Evolutionary conservation across 148 eudicot genomes (phyloP), one percentile per base, ranked within the genome.

Genomic region (Simmondsia chinensis): DNA sequence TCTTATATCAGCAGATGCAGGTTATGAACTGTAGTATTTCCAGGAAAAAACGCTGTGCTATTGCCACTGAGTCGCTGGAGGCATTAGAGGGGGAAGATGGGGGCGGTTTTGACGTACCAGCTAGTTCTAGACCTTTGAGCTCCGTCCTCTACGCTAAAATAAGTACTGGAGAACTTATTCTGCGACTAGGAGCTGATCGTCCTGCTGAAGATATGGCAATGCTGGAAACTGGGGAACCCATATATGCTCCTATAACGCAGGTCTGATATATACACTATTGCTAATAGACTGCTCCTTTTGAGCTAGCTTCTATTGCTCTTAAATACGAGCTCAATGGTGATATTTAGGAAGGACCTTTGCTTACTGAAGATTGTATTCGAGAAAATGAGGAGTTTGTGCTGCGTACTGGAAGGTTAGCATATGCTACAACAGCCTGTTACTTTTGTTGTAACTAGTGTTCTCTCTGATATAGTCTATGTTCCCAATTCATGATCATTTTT

Each of bases 21-120:
- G 87, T 91, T 59, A 91, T 91, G 33, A 91, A 91, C 56, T 79
- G 97, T 46, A 84, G 95, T 59, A 54, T 89, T 65, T 89, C 97
- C 47, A 70, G 97, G 47, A 89, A 85, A 70, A 69, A 34, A 50
- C 88, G 97, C 9, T 82, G 63, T 20, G 65, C 54, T 43, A 46
- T 71, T 38, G 84, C 87, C 37, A 42, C 77, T 20, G 77, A 76
- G 46, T 60, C 83, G 33, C 54, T 89, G 55, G 93, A 84, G 22
- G 69, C 71, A 44, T 52, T 76, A 47, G 53, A 57, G 11, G 52
- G 17, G 23, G 74, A 69, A 62, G 67, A 73, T 28, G 66, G 45
- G 35, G 58, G 72, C 58, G 68, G 69, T 64, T 22, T 54, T 36
- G 75, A 74, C 58, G 82, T 55, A 47, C 57, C 75, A 35, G 54